phyloP scores from a whole-genome alignment of 768 basidiomycete species.

The Rubroboletus pulcherrimus region DNA sequence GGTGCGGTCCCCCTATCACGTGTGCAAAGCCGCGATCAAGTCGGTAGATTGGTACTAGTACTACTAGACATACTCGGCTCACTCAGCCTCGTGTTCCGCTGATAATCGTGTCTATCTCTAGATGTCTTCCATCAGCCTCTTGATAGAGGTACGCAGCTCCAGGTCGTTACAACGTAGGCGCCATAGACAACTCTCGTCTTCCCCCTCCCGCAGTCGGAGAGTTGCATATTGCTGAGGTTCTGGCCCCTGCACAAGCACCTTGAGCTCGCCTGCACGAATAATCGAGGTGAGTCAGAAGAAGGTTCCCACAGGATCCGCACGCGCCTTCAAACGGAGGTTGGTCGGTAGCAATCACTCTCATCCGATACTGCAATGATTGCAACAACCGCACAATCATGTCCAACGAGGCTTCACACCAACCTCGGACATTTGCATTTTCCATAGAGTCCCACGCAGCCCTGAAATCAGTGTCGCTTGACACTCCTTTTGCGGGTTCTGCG shows the following conservation, averaged over 20 bases:
- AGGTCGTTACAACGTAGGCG: constrained; percentile 53
- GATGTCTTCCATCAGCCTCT: constrained; percentile 36
- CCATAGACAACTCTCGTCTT: constrained; percentile 74
- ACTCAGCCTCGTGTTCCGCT: too few species aligned
- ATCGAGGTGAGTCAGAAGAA: constrained; percentile 1
- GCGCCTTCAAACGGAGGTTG: constrained; percentile 59
- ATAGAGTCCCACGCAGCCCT: constrained; percentile 54
- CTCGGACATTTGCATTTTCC: constrained; percentile 45
- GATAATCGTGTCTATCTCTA: neutral
- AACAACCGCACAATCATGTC: constrained; percentile 53
- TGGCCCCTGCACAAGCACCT: constrained; percentile 45
- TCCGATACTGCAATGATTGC: constrained; percentile 42
- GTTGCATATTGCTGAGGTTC: constrained; percentile 29
- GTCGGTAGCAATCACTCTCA: constrained; percentile 53
- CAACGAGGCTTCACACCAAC: constrained; percentile 63
- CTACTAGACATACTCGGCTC: too few species aligned
- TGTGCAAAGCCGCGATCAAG: neutral
- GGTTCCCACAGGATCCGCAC: constrained; percentile 9
- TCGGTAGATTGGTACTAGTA: too few species aligned
- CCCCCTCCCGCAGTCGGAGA: constrained; percentile 57
- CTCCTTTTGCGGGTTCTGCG: constrained; percentile 37
- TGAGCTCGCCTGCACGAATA: constrained; percentile 54
- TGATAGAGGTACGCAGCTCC: constrained; percentile 42
- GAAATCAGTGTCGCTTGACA: constrained; percentile 40
- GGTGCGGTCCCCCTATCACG: neutral